Percentiles rank a stretch among this genome's conserved stretches.
These are phyloP conservation scores for Diutina rugosa DNA, from an alignment of 1,139 yeast genomes.

Conservation along the genomic window DNA sequence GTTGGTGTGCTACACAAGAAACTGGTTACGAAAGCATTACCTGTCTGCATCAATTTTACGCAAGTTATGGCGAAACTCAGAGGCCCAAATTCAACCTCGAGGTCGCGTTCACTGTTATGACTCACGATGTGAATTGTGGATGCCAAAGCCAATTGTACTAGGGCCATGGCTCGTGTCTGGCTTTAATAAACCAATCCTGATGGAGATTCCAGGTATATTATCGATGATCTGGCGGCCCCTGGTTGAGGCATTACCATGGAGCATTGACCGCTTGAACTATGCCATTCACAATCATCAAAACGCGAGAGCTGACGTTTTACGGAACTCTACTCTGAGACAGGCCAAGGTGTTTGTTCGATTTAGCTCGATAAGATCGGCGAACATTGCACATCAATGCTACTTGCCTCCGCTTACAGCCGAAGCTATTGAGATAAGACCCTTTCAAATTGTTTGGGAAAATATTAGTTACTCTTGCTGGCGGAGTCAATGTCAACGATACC, in stretches of 20 bases:
- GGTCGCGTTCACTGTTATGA: neutral
- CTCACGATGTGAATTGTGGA: neutral
- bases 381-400: constrained; percentile 40
- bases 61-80: neutral
- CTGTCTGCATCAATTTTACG: neutral
- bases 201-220: neutral
- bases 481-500: constrained; percentile 20
- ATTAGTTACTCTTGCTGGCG: constrained; percentile 23
- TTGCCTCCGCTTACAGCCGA: constrained; percentile 27
- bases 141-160: neutral
- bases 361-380: constrained; percentile 31
- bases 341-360: constrained; percentile 44
- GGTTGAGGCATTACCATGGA: neutral
- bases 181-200: too few relatives aligned
- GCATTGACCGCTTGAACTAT: neutral
- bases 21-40: neutral
- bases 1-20: neutral
- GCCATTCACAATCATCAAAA: neutral
- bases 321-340: constrained; percentile 4
- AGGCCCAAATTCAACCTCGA: neutral
- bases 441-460: constrained; percentile 50
- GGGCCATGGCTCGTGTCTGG: neutral
- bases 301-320: constrained; percentile 5
- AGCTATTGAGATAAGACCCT: constrained; percentile 40
- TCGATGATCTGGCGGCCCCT: neutral